A percentile compares a stretch with the other conserved stretches of the same genome.
These are phyloP conservation scores for Russula earlei DNA, from an alignment of 768 basidiomycete species.

Conservation along the genomic window DNA sequence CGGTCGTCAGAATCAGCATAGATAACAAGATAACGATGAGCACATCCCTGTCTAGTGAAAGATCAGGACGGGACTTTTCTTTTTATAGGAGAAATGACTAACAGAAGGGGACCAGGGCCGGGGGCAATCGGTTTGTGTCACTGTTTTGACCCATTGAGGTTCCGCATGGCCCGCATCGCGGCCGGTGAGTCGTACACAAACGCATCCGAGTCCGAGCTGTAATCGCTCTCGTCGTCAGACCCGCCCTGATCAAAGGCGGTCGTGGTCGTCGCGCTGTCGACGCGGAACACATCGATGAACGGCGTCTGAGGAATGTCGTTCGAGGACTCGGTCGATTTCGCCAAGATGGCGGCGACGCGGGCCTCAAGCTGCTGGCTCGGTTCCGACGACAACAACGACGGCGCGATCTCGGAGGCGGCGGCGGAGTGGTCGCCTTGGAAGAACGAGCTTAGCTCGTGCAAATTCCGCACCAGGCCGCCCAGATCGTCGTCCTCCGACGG, in stretches of 20 bases:
- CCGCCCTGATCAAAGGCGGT: slow-evolving; percentile 19
- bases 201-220: slow-evolving; percentile 28
- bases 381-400: slow-evolving; percentile 29
- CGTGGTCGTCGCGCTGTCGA: slow-evolving; percentile 29
- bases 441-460: slow-evolving; percentile 67
- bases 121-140: background rate
- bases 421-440: slow-evolving; percentile 43
- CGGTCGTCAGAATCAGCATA: background rate
- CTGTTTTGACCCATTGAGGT: background rate
- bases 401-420: background rate
- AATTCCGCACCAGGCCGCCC: slow-evolving; percentile 66
- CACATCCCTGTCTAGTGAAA: background rate
- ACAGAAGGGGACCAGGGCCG: background rate
- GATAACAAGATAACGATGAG: background rate
- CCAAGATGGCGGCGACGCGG: slow-evolving; percentile 72
- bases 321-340: slow-evolving; percentile 57
- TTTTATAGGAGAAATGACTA: too few species aligned
- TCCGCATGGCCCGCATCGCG: slow-evolving; percentile 5
- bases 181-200: slow-evolving; percentile 30
- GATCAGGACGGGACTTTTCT: too few species aligned
- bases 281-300: slow-evolving; percentile 65
- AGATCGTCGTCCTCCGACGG: slow-evolving; percentile 54
- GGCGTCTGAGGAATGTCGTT: slow-evolving; percentile 66
- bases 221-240: slow-evolving; percentile 27
- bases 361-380: slow-evolving; percentile 63